Evolutionary conservation across 2,329 filamentous ascomycete genomes (phyloP).

Genomic region (Sordariomycetes sp.): DNA sequence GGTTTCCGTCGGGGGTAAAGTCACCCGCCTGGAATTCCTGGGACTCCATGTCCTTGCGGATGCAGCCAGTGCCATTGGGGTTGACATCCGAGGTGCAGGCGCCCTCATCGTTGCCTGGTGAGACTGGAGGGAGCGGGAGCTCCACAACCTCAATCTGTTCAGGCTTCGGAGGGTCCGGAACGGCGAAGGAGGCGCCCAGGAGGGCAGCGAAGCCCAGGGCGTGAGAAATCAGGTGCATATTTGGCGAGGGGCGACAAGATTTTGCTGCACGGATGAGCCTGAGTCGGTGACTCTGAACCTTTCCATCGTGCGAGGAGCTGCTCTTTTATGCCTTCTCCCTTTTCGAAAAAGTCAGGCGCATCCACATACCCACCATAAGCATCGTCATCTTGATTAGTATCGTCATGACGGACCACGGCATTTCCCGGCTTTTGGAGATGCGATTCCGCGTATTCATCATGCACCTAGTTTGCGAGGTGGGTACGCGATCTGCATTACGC

Average conservation of each 20-base stretch:
- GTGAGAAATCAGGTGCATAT: not conserved
- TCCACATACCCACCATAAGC: too few relatives aligned
- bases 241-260: not conserved
- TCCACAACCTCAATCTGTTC: slow-evolving; percentile 20
- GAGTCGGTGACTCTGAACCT: too few relatives aligned
- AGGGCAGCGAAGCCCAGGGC: not conserved
- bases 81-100: slow-evolving; percentile 20
- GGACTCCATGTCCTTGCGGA: slow-evolving; percentile 7
- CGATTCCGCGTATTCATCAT: too few relatives aligned
- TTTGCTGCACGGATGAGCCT: too few relatives aligned
- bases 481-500: too few relatives aligned
- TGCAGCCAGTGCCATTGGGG: slow-evolving; percentile 22
- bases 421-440: too few relatives aligned
- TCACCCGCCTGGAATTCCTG: slow-evolving; percentile 4
- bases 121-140: slow-evolving; percentile 22
- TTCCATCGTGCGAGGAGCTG: too few relatives aligned
- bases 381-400: too few relatives aligned
- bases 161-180: slow-evolving; percentile 13
- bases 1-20: slow-evolving; percentile 27
- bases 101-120: slow-evolving; percentile 11
- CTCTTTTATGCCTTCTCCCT: too few relatives aligned
- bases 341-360: too few relatives aligned
- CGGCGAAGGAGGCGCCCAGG: slow-evolving; percentile 3
- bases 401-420: too few relatives aligned
- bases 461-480: too few relatives aligned